Base-by-base conservation (phyloP, 768 basidiomycete genomes). In the Psilocybe azurescens region DNA sequence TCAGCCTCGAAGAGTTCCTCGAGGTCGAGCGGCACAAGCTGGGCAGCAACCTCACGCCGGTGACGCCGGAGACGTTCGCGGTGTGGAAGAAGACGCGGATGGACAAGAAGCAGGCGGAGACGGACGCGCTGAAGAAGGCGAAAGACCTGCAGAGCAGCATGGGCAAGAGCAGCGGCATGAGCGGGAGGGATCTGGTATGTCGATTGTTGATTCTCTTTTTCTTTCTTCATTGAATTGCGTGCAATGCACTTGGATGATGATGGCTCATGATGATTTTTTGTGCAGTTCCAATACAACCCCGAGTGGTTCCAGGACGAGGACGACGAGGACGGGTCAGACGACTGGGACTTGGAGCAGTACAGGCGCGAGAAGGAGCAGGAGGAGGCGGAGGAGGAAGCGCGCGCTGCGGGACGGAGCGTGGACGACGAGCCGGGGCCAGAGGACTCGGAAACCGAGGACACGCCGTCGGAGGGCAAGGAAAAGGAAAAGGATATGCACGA, bases 21-120 rank as follows among this genome's bases (percentile, higher is more conserved):
- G 97, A 99, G 78, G 94, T 94, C 53, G 97, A 99, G 94, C 89
- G 97, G 58, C 97, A 99, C 78, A 99, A 97, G 83, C 83, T 99
- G 24, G 94, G 94, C 30, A 32, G 86, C 13, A 93, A 92, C 69
- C 79, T 99, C 49, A 99, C 97, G 13, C 97, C 96, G 1, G 94
- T 99, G 4, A 99, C 95, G 1, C 86, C 83, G 0, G 97, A 99
- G 72, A 80, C 89, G 1, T 99, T 99, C 72, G 92, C 94, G 0
- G 79, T 84, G 53, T 99, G 97, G 97, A 99, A 99, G 79, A 90
- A 90, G 81, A 98, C 91, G 44, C 81, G 97, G 41, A 83, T 95
- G 87, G 87, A 95, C 81, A 98, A 98, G 87, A 99, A 98, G 75
- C 81, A 87, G 47, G 97, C 95, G 7, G 96, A 98, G 71, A 78